Evolutionary conservation across 2,329 filamentous ascomycete genomes (phyloP), one percentile per base, ranked within the genome.

Genomic region (Colletotrichum magnum): DNA sequence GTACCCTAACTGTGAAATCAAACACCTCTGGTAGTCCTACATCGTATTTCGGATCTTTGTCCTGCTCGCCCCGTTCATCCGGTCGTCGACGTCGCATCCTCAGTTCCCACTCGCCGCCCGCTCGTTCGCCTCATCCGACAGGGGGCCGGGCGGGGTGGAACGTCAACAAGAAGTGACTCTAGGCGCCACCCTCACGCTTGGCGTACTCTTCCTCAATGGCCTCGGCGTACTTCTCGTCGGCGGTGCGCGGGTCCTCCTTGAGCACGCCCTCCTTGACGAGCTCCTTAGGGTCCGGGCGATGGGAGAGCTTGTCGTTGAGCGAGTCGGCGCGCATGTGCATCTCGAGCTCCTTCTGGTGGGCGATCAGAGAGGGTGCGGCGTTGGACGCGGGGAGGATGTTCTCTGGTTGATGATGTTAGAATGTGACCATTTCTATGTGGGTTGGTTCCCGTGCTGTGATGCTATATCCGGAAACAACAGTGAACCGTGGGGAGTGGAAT

Each of bases 281-380:
- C 58, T 92, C 87, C 73, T 94, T 93, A 12, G 93, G 92, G 43
- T 88, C 86, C 1, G 95, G 95, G 21, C 95, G 88, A 75, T 92
- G 87, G 76, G 92, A 88, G 71, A 98, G 90, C 80, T 95, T 95
- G 77, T 97, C 94, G 80, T 97, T 96, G 71, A 98, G 86, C 64
- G 88, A 92, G 79, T 97, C 93, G 69, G 90, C 92, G 15, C 92
- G 89, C 94, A 98, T 97, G 80, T 94, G 92, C 79, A 91, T 94
- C 80, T 94, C 90, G 50, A 98, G 90, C 84, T 97, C 93, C 77
- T 89, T 92, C 80, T 96, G 94, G 71, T 94, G 90, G 64, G 92
- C 94, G 77, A 92, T 90, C 62, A 98, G 85, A 2, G 92, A 88
- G 0, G 95, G 94, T 0, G 94, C 94, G 18, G 92, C 94, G 59